phyloP scores from a whole-genome alignment of 1,284 basidiomycete species.

The Heterobasidion occidentale region DNA sequence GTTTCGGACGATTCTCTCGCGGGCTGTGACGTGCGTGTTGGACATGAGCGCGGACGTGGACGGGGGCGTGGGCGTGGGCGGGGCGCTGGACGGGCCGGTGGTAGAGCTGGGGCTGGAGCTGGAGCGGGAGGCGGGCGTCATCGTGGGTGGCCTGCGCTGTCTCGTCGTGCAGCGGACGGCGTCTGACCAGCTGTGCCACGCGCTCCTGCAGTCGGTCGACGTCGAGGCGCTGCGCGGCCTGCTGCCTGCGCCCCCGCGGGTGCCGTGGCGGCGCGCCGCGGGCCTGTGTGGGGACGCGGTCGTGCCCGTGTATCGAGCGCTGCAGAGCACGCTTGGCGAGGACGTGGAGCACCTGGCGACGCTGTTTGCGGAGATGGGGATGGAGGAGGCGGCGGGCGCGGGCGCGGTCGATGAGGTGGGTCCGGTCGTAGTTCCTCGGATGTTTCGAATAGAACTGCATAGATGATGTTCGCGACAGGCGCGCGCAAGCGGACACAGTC shows the following conservation, averaged over 20 bases:
- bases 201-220: conserved; percentile 15
- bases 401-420: too few species aligned
- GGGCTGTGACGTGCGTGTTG: conserved; percentile 7
- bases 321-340: conserved; percentile 15
- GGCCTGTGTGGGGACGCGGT: conserved; percentile 20
- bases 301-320: conserved; percentile 16
- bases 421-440: too few species aligned
- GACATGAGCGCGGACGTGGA: background rate
- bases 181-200: background rate
- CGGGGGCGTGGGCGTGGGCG: too few species aligned
- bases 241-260: conserved; percentile 15
- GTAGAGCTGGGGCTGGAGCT: conserved; percentile 1
- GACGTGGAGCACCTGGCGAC: conserved; percentile 22
- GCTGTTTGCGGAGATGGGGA: conserved; percentile 18
- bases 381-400: too few species aligned
- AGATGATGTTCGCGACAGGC: too few species aligned
- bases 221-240: conserved; percentile 18
- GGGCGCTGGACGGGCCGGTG: too few species aligned
- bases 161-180: background rate
- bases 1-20: conserved; percentile 5
- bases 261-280: conserved; percentile 19
- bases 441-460: too few species aligned
- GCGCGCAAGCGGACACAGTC: too few species aligned
- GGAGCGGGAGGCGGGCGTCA: conserved; percentile 4
- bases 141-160: background rate